These are phyloP conservation scores for Syzygium malaccense DNA, from an alignment of 441 rosid species.

Conservation along the genomic window DNA sequence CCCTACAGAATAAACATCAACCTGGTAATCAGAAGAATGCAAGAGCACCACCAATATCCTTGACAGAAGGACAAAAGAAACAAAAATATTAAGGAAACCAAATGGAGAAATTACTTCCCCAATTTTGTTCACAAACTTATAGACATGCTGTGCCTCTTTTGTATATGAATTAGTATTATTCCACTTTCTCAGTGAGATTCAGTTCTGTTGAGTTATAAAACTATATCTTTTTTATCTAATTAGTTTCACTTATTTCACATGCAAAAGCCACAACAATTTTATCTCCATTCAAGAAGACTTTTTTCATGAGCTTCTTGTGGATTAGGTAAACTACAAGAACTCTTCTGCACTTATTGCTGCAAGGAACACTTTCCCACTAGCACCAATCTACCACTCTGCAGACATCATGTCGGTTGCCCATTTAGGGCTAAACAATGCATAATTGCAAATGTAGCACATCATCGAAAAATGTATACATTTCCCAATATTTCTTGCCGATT, in stretches of 20 bases:
- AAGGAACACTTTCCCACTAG: not conserved
- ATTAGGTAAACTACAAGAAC: not conserved
- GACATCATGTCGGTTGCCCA: not conserved
- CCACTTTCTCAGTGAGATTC: not conserved
- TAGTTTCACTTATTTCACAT: not conserved
- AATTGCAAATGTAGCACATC: not conserved
- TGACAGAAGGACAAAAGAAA: not conserved
- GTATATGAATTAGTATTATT: not conserved
- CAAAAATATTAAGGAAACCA: not conserved
- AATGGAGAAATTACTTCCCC: not conserved
- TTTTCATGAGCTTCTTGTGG: not conserved
- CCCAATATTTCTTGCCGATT: not conserved
- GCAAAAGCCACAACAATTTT: not conserved
- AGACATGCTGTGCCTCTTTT: not conserved
- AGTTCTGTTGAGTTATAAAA: not conserved
- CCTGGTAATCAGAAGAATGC: not conserved
- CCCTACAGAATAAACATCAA: constrained; percentile 29
- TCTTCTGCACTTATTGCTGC: not conserved
- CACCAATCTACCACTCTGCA: not conserved
- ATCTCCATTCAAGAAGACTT: not conserved
- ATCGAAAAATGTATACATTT: not conserved
- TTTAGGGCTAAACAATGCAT: not conserved
- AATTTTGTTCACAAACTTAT: not conserved
- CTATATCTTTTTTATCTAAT: not conserved
- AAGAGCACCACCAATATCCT: not conserved